These are phyloP conservation scores for Claviceps paspali DNA, from an alignment of 2,329 filamentous ascomycete genomes.

Conservation along the genomic window DNA sequence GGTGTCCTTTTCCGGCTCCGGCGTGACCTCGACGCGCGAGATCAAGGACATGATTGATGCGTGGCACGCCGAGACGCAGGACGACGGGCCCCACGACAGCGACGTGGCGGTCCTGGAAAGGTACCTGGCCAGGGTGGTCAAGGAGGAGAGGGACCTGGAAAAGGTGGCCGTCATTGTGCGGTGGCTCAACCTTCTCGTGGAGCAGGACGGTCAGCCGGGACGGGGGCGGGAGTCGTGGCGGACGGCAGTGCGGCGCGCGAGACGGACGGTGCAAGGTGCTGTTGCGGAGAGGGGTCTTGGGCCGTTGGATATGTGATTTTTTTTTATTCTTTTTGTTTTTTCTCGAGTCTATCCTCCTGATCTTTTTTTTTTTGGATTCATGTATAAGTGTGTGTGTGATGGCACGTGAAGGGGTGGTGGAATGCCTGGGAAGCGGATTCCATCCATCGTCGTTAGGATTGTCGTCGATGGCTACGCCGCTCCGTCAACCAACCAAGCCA, in stretches of 20 bases:
- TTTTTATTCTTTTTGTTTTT: neutral
- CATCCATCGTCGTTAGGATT: no score
- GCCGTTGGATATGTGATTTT: conserved; percentile 24
- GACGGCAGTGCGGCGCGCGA: conserved; percentile 26
- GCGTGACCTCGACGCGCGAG: conserved; percentile 33
- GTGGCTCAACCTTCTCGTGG: conserved; percentile 48
- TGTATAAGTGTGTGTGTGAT: no score
- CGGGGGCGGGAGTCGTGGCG: conserved; percentile 31
- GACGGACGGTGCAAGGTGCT: conserved; percentile 37
- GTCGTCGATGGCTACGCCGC: no score
- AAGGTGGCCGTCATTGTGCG: conserved; percentile 56
- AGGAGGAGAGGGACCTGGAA: conserved; percentile 60
- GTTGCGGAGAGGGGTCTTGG: conserved; percentile 41
- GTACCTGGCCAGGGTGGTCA: conserved; percentile 59
- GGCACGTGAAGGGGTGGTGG: no score
- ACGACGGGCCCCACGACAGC: conserved; percentile 61
- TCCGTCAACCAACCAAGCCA: no score
- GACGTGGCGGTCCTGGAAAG: conserved; percentile 61
- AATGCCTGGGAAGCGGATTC: no score
- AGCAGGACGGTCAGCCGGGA: conserved; percentile 25
- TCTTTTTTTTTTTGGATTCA: no score
- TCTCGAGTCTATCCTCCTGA: no score
- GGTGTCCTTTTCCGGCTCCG: conserved; percentile 28
- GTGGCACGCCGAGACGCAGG: conserved; percentile 60
- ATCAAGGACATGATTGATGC: conserved; percentile 58